phyloP scores from a whole-genome alignment of 129 eudicot species.

The Helianthus tuberosus region DNA sequence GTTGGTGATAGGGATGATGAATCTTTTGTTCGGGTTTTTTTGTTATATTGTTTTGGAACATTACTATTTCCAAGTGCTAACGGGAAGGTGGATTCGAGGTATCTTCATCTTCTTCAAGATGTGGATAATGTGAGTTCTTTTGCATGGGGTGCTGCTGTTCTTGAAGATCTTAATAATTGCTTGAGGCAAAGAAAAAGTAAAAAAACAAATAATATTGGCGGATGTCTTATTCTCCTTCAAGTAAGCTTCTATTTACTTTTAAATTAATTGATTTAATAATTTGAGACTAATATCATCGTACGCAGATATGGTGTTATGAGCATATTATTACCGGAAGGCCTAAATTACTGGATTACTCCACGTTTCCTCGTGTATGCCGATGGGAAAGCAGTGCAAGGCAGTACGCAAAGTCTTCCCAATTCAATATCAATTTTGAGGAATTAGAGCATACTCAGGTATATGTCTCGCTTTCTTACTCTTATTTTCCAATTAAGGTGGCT shows the following conservation, averaged over 20 bases:
- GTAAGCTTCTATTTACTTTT: conserved; percentile 39
- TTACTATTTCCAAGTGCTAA: conserved; percentile 50
- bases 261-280: not conserved
- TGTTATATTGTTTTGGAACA: conserved; percentile 62
- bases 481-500: not conserved
- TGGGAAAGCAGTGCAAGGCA: conserved; percentile 51
- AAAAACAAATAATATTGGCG: conserved; percentile 39
- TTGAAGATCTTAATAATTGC: conserved; percentile 41
- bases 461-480: not conserved
- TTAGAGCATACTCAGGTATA: conserved; percentile 50
- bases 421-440: conserved; percentile 38
- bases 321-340: conserved; percentile 65
- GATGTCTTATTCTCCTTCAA: conserved; percentile 73
- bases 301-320: conserved; percentile 70
- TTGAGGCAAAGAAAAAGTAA: conserved; percentile 43
- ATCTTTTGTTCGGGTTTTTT: conserved; percentile 43
- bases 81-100: conserved; percentile 63
- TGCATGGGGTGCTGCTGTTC: conserved; percentile 73
- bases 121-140: conserved; percentile 34
- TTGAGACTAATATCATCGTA: not conserved
- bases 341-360: conserved; percentile 28
- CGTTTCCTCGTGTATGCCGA: conserved; percentile 59
- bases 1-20: conserved; percentile 46
- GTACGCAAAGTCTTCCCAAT: conserved; percentile 30
- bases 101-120: conserved; percentile 49